Evolutionary conservation across 208 protist species (phyloP), one percentile per base, ranked within the genome.

Genomic region (Trypanosoma brucei): DNA sequence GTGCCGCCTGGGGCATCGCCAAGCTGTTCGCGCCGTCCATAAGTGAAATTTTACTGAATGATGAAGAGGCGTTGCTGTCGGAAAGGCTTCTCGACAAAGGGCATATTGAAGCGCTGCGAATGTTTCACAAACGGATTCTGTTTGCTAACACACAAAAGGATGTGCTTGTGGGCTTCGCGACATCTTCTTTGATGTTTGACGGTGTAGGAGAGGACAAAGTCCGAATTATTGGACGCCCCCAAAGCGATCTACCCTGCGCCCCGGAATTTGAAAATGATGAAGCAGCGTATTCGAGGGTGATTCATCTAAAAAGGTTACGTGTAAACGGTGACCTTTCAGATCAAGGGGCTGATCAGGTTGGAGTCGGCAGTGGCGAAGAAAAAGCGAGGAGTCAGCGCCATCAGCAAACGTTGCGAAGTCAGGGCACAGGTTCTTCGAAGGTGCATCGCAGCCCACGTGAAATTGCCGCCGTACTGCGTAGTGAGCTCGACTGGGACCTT

Each of bases 101-200:
- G 30, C 84, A 91, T 62, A 51, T 84, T 38, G 46, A 57, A 36
- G 75, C 65, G 8, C 72, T 91, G 13, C 54, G 62, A 34, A 49
- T 79, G 31, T 91, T 91, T 65, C 78, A 75, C 1, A 68, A 72
- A 36, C 77, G 84, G 40, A 81, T 75, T 44, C 66, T 91, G 33
- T 91, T 91, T 59, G 78, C 80, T 6, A 91, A 91, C 66, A 83
- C 76, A 1, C 73, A 83, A 40, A 75, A 83, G n/a, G 84, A 91
- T 66, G 54, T 90, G 11, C 63, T 90, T 42, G 83, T 86, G 9
- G 83, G 83, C 30, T 90, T 90, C 44, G 71, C 75, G 49, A 84
- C 83, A 13, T 69, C 75, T 46, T 83, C 83, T 14, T 60, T 90
- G 37, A 71, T 90, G 51, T 90, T 73, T 44, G 75, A 83, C 39